Conservation (phyloP, 805 yeast genomes). For the Ogataea parapolymorpha region DNA sequence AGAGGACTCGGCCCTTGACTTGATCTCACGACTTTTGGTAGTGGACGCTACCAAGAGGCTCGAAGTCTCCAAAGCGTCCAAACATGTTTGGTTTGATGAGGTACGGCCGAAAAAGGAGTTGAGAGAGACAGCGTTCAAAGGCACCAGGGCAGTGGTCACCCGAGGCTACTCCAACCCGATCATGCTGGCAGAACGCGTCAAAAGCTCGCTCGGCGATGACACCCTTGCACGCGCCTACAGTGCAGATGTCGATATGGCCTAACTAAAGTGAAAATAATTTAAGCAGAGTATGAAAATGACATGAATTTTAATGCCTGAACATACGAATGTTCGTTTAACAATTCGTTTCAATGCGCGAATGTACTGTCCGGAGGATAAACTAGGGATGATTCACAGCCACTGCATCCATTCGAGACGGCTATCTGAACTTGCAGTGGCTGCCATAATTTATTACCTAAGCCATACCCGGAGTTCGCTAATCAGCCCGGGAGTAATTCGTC, state of each 20-base stretch:
- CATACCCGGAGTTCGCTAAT: too few species aligned
- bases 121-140: constrained; percentile 3
- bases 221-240: constrained; percentile 18
- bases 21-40: constrained; percentile 58
- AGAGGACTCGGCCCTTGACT: constrained; percentile 59
- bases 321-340: too few species aligned
- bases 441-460: too few species aligned
- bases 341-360: too few species aligned
- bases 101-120: background rate
- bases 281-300: too few species aligned
- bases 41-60: constrained; percentile 47
- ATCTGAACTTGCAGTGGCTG: too few species aligned
- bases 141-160: constrained; percentile 23
- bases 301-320: too few species aligned
- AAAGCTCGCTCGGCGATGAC: constrained; percentile 25
- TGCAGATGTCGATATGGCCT: constrained; percentile 11
- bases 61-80: constrained; percentile 37
- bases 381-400: too few species aligned
- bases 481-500: too few species aligned
- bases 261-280: background rate
- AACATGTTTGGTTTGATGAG: constrained; percentile 44
- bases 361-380: too few species aligned
- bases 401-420: too few species aligned
- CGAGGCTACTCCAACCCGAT: constrained; percentile 29
- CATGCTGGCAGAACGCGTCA: constrained; percentile 24